Evolutionary conservation across 495 filamentous ascomycete species (phyloP).

Genomic region (Hypoxylon subgilvum): DNA sequence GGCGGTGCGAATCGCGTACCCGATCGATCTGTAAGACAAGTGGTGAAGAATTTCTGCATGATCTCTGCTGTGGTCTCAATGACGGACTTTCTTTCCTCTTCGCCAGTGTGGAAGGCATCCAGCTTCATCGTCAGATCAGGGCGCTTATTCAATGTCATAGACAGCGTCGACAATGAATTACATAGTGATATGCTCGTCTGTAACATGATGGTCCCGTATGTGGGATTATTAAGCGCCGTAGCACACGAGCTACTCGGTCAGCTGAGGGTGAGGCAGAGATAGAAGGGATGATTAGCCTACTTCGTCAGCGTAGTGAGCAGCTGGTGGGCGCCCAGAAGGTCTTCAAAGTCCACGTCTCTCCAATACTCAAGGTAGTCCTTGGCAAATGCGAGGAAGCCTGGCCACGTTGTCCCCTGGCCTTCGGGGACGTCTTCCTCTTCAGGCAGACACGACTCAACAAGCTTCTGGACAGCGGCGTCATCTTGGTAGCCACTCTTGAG

Average conservation of each 20-base stretch:
- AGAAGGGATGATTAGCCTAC: constrained; percentile 53
- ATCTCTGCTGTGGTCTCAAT: constrained; percentile 85
- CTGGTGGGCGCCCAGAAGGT: constrained; percentile 76
- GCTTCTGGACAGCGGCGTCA: constrained; percentile 61
- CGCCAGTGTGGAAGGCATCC: constrained; percentile 55
- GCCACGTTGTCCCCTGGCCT: constrained; percentile 68
- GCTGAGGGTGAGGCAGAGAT: not conserved
- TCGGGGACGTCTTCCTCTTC: constrained; percentile 53
- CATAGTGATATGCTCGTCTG: constrained; percentile 79
- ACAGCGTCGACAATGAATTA: constrained; percentile 74
- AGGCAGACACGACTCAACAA: constrained; percentile 64
- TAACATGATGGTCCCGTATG: constrained; percentile 77
- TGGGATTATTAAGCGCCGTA: constrained; percentile 77
- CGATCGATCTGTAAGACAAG: constrained; percentile 83
- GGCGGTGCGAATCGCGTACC: constrained; percentile 64
- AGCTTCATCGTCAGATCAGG: constrained; percentile 70
- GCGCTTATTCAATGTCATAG: constrained; percentile 77
- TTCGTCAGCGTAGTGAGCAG: constrained; percentile 72
- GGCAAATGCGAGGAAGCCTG: constrained; percentile 75
- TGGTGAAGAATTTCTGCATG: constrained; percentile 87
- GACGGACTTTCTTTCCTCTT: constrained; percentile 69
- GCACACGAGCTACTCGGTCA: constrained; percentile 67
- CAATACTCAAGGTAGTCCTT: constrained; percentile 79
- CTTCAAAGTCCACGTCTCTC: constrained; percentile 75
- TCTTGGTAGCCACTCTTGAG: constrained; percentile 63